Percentiles rank a stretch among this genome's conserved stretches.
These are phyloP conservation scores for Lecanoromycetidae sp. DNA, from an alignment of 2,329 filamentous ascomycete genomes.

Conservation along the genomic window DNA sequence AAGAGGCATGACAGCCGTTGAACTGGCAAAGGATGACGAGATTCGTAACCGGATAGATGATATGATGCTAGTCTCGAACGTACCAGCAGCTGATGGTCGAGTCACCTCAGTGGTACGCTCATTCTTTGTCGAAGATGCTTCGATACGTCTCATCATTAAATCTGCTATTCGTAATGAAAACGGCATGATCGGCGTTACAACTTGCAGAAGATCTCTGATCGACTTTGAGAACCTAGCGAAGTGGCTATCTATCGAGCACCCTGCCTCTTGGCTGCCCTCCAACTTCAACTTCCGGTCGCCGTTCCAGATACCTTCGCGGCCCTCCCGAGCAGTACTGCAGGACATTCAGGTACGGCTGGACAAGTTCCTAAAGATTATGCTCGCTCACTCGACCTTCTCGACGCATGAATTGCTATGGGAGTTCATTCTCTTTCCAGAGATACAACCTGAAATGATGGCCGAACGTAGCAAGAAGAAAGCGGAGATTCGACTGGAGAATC, in stretches of 20 bases:
- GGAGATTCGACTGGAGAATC: conserved; percentile 66
- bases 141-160: conserved; percentile 83
- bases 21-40: conserved; percentile 95
- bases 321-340: conserved; percentile 72
- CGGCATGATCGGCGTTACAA: conserved; percentile 84
- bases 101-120: conserved; percentile 89
- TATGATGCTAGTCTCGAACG: conserved; percentile 67
- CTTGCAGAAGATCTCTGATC: conserved; percentile 70
- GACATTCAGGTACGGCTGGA: conserved; percentile 81
- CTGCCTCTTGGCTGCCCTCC: conserved; percentile 84
- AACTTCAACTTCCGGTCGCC: conserved; percentile 69
- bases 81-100: conserved; percentile 59
- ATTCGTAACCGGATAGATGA: conserved; percentile 95
- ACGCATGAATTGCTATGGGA: conserved; percentile 98
- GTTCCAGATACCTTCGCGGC: conserved; percentile 85
- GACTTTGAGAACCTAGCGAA: conserved; percentile 87
- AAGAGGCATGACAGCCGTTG: conserved; percentile 82
- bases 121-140: conserved; percentile 95
- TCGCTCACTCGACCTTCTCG: conserved; percentile 81
- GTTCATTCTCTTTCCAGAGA: conserved; percentile 91
- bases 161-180: conserved; percentile 75
- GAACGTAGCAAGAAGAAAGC: conserved; percentile 80
- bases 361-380: conserved; percentile 72
- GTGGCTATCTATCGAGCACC: conserved; percentile 76
- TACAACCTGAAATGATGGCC: conserved; percentile 80